phyloP scores from a whole-genome alignment of 768 basidiomycete genomes.

The Candolleomyces eurysporus region DNA sequence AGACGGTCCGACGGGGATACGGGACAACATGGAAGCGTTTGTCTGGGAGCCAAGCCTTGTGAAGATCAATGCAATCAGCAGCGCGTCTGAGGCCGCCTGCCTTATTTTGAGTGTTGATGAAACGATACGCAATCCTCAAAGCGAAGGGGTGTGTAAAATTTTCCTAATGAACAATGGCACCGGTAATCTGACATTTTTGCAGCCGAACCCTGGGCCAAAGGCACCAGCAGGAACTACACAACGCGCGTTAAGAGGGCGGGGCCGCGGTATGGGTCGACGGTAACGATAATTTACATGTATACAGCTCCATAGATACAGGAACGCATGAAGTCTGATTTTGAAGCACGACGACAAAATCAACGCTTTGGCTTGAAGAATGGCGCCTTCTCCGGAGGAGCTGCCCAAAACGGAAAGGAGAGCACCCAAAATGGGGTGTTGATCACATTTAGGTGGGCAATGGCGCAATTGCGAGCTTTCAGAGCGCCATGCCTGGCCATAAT shows the following conservation, averaged over 20 bases:
- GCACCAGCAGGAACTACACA: slow-evolving; percentile 92
- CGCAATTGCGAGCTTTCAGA: slow-evolving; percentile 12
- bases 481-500: slow-evolving; percentile 11
- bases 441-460: slow-evolving; percentile 10
- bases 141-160: slow-evolving; percentile 68
- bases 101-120: slow-evolving; percentile 96
- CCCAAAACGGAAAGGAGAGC: not conserved
- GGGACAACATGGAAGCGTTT: slow-evolving; percentile 96
- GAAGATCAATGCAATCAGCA: slow-evolving; percentile 92
- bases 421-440: slow-evolving; percentile 3
- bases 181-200: slow-evolving; percentile 16
- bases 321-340: slow-evolving; percentile 6
- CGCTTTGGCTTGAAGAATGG: not conserved
- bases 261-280: slow-evolving; percentile 78
- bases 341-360: not conserved
- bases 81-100: slow-evolving; percentile 95
- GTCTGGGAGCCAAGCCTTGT: slow-evolving; percentile 98
- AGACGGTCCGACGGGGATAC: slow-evolving; percentile 82
- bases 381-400: not conserved
- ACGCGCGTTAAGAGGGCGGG: slow-evolving; percentile 81
- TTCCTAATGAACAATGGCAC: slow-evolving; percentile 5
- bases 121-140: slow-evolving; percentile 94
- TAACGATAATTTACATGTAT: slow-evolving; percentile 26
- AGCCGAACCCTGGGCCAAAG: slow-evolving; percentile 83
- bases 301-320: slow-evolving; percentile 6